phyloP scores from a whole-genome alignment of 139 green algal species.

The Pleodorina starrii region DNA sequence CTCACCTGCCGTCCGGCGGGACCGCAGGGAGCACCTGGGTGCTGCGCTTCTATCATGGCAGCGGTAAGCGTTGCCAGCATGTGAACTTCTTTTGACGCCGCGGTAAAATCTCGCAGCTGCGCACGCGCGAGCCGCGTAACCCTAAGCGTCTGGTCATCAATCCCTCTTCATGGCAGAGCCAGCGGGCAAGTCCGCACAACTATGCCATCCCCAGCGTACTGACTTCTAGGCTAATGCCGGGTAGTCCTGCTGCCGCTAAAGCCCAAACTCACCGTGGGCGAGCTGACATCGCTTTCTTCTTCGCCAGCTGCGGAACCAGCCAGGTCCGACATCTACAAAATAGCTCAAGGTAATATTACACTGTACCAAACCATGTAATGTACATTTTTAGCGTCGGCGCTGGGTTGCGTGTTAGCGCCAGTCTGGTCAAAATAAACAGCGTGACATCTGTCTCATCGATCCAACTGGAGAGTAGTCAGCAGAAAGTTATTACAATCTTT shows the following conservation, averaged over 20 bases:
- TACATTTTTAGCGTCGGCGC: neutral
- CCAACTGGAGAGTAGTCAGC: no score
- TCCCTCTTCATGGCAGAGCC: no score
- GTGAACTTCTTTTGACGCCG: conserved; percentile 12
- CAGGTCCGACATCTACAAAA: conserved; percentile 4
- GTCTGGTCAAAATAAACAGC: no score
- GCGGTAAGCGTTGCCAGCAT: conserved; percentile 20
- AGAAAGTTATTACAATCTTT: no score
- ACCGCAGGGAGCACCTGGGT: neutral
- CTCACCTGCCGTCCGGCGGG: neutral
- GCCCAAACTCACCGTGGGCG: neutral
- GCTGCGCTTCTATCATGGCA: conserved; percentile 1
- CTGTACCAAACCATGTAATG: no score
- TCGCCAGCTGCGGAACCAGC: neutral
- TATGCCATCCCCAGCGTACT: no score
- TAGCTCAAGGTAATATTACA: no score
- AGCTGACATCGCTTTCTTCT: conserved; percentile 20
- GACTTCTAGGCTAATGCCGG: no score
- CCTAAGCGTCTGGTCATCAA: neutral
- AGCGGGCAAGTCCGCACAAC: no score
- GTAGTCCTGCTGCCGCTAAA: no score
- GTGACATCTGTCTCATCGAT: no score
- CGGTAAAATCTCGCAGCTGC: conserved; percentile 34
- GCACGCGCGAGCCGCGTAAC: neutral
- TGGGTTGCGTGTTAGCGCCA: no score